Base-by-base conservation (phyloP, 2,329 filamentous ascomycete species). In the Xylaria digitata region DNA sequence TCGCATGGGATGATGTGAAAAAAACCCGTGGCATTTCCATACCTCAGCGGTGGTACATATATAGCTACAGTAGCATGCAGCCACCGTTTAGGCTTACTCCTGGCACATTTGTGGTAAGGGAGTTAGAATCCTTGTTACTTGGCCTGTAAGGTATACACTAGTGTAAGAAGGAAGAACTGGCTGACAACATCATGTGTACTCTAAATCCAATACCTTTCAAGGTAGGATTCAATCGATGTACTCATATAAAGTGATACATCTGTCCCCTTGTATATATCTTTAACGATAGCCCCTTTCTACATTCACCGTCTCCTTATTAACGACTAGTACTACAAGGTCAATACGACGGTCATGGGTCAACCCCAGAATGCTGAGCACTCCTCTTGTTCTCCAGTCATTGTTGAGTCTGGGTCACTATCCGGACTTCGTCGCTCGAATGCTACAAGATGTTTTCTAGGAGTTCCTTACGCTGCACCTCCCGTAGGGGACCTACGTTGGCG, bases 401-500 rank as follows among this genome's bases (percentile, higher is more conserved):
- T 66, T 13, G 66, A 66, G 15, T 56, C 66, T 8, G 66, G 66
- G 19, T 56, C 45, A 6, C 26, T 68, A 21, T 68, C 66, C 2
- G 66, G 66, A 26, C 4, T 63, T 21, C 19, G 60, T 19, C 58
- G 19, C 13, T 43, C 40, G 7, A 56, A 68, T 46, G 53, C 13
- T 8, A 68, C 62, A 30, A 48, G 63, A 37, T n/a, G 42, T 13
- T 68, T 68, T 43, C 45, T 63, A 1, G 66, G 66, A 19, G 17
- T 68, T 13, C 66, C 66, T 19, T 66, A 66, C 13, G 63, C 63
- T 3, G 42, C 58, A 5, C 66, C 66, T 32, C 66, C 66, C 15
- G 63, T 68, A 26, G 58, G 53, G 1, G 58, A 68, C 3, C 48
- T 66, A 4, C 66, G 66, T 17, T 68, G 66, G 66, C 43, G 59